Evolutionary conservation across 1,139 yeast genomes (phyloP).

Genomic region (Kodamaea ohmeri): DNA sequence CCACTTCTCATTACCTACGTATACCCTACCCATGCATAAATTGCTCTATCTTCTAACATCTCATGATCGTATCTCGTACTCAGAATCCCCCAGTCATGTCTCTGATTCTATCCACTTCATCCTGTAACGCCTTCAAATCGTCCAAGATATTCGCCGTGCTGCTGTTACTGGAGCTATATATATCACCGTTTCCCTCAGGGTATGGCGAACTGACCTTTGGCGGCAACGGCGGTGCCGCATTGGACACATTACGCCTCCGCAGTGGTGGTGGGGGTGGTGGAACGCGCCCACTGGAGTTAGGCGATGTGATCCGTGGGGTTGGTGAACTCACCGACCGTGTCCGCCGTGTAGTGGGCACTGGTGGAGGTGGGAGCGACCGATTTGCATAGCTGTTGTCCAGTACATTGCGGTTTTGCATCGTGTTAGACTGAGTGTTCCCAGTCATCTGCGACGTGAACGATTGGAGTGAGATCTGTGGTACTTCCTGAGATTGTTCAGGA

Average conservation of each 20-base stretch:
- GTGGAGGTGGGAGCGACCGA: constrained; percentile 40
- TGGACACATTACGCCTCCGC: constrained; percentile 32
- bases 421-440: constrained; percentile 40
- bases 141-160: constrained; percentile 55
- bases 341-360: constrained; percentile 36
- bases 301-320: constrained; percentile 26
- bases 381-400: constrained; percentile 10
- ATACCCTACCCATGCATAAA: background rate
- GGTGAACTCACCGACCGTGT: constrained; percentile 46
- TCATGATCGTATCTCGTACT: background rate
- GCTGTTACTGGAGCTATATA: constrained; percentile 20
- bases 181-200: constrained; percentile 9
- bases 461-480: constrained; percentile 36
- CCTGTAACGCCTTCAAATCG: constrained; percentile 60
- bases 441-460: constrained; percentile 48
- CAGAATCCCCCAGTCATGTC: constrained; percentile 50
- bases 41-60: background rate
- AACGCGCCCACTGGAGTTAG: constrained; percentile 11
- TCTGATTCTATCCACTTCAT: constrained; percentile 57
- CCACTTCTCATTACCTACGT: background rate
- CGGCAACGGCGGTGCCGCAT: constrained; percentile 31
- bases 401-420: constrained; percentile 27
- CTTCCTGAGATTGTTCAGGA: constrained; percentile 6
- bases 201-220: constrained; percentile 26
- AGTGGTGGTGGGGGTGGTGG: constrained; percentile 49